Evolutionary conservation across 257 asterid genomes (phyloP), one percentile per base, ranked within the genome.

Genomic region (Gardenia jasminoides): DNA sequence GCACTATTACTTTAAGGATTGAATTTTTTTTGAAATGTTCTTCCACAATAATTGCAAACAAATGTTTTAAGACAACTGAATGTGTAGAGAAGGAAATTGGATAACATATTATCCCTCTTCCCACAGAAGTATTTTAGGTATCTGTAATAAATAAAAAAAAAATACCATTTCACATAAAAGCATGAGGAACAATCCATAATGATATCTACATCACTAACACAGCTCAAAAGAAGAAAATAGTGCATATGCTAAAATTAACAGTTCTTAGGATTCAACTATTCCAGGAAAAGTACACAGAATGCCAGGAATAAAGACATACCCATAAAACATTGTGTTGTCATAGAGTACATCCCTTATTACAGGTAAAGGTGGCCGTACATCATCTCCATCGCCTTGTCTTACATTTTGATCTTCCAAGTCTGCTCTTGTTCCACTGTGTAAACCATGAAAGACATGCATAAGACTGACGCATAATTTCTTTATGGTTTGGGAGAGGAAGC

Each of bases 321-420:
- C 88, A 78, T 80, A 88, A 74, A 84, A 83, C 78, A 87, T 82
- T 8, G 92, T 86, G 81, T 72, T 81, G 78, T 93, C 98, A 83
- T 96, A 96, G 61, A 96, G 98, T 84, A 90, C 95, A 19, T 96
- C 99, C 82, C 98, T 86, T 87, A 79, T 92, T 82, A 93, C 99
- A 72, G 99, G 99, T 78, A 96, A 90, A 80, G 99, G 99, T 74
- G 99, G 84, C 0, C 99, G 95, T 47, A 96, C 87, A 75, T 86
- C 94, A 81, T 86, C 90, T 75, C 84, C 94, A 70, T 78, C 92
- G 74, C 72, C 90, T 76, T 82, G 89, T 78, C 85, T 79, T 44
- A 56, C 80, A 81, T 78, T 85, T 84, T 72, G 83, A 78, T 76
- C 89, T 47, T 74, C 91, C 72, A 77, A 67, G 36, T 88, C 97